A percentile compares a stretch with the other conserved stretches of the same genome.
Conservation (phyloP, 805 yeast species). For the Metschnikowia lochheadii region DNA sequence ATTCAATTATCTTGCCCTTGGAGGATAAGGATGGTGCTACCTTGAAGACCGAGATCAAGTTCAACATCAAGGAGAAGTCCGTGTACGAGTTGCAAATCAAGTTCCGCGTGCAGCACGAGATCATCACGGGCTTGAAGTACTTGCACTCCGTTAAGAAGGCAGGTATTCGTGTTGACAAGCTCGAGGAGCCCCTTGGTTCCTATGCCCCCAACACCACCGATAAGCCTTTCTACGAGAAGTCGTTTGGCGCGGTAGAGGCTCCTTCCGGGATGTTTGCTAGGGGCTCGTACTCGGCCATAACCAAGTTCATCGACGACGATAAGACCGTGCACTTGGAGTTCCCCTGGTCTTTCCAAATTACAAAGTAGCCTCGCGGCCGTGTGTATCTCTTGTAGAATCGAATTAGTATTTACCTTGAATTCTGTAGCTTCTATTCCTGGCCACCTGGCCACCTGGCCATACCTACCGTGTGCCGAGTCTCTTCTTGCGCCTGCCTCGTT, state of each 20-base stretch:
- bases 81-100: constrained; percentile 67
- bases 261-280: constrained; percentile 88
- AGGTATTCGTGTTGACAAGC: constrained; percentile 81
- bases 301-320: constrained; percentile 87
- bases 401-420: neutral
- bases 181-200: constrained; percentile 85
- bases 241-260: constrained; percentile 65
- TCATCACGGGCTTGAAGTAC: constrained; percentile 85
- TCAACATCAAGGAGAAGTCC: constrained; percentile 75
- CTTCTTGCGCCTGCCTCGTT: constrained; percentile 16
- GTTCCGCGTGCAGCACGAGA: constrained; percentile 85
- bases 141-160: constrained; percentile 81
- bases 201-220: constrained; percentile 84
- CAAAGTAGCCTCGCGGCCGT: constrained; percentile 41
- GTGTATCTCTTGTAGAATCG: neutral
- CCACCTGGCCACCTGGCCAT: too few species aligned
- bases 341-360: constrained; percentile 84
- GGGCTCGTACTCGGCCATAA: constrained; percentile 75
- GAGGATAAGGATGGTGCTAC: constrained; percentile 56
- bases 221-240: constrained; percentile 70
- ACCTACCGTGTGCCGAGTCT: constrained; percentile 12
- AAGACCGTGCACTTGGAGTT: constrained; percentile 64
- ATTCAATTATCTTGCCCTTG: constrained; percentile 64
- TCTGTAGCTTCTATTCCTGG: neutral
- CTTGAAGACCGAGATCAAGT: constrained; percentile 59